A percentile compares a stretch with the other conserved stretches of the same genome.
Conservation (phyloP, 164 flowering plant genomes). For the Magnolia officinalis region DNA sequence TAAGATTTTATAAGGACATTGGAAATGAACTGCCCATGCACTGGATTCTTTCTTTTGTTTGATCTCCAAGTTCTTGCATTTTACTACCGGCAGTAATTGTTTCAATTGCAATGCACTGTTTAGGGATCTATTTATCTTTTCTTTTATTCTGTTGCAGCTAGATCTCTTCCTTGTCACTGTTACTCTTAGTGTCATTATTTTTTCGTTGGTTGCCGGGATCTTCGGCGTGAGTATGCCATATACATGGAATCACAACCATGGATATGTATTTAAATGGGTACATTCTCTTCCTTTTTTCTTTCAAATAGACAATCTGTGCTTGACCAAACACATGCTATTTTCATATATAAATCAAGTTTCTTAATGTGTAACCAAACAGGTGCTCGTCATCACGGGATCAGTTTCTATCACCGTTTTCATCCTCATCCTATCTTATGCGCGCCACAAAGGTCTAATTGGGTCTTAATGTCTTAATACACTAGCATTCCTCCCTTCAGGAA, state of each 20-base stretch:
- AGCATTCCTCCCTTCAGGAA: neutral
- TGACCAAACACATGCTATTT: neutral
- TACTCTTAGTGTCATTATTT: slow-evolving; percentile 70
- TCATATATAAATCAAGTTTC: neutral
- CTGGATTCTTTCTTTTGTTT: neutral
- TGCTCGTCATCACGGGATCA: slow-evolving; percentile 45
- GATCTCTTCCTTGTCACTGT: slow-evolving; percentile 89
- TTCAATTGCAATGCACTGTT: neutral
- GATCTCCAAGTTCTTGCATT: neutral
- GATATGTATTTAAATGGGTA: slow-evolving; percentile 90
- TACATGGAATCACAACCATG: slow-evolving; percentile 69
- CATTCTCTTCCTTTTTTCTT: slow-evolving; percentile 3
- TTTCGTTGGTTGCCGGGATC: slow-evolving; percentile 78
- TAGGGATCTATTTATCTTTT: neutral
- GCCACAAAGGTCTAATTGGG: slow-evolving; percentile 60
- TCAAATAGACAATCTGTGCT: neutral
- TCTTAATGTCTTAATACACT: neutral
- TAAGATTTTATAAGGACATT: slow-evolving; percentile 11
- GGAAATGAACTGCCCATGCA: neutral
- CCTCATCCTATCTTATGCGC: slow-evolving; percentile 46
- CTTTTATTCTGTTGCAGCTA: slow-evolving; percentile 37
- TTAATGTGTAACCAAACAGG: slow-evolving; percentile 32
- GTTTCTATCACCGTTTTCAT: slow-evolving; percentile 33
- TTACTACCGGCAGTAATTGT: neutral
- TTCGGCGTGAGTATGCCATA: slow-evolving; percentile 95